phyloP scores from a whole-genome alignment of 805 yeast species.

The Priceomyces medius region DNA sequence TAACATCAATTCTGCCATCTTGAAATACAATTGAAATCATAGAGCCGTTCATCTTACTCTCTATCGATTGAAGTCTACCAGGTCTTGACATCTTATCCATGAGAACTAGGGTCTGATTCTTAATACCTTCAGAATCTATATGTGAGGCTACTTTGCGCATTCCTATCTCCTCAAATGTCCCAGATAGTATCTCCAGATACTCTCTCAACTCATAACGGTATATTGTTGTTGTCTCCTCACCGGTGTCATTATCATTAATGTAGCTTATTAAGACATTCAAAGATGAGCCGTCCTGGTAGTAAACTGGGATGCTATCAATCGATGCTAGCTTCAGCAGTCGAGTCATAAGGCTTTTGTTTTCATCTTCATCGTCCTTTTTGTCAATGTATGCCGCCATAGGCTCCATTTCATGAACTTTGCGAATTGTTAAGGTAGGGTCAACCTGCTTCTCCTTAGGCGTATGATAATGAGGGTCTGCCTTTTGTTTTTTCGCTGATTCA shows the following conservation, averaged over 20 bases:
- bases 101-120: slow-evolving; percentile 16
- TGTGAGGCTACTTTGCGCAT: slow-evolving; percentile 15
- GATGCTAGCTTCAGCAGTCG: slow-evolving; percentile 18
- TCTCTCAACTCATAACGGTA: slow-evolving; percentile 28
- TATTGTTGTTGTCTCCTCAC: slow-evolving; percentile 17
- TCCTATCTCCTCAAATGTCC: slow-evolving; percentile 33
- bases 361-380: slow-evolving; percentile 15
- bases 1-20: slow-evolving; percentile 46
- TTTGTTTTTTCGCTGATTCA: slow-evolving; percentile 46
- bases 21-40: slow-evolving; percentile 38
- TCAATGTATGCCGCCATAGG: slow-evolving; percentile 20
- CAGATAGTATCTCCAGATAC: slow-evolving; percentile 22
- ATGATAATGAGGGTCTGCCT: slow-evolving; percentile 47
- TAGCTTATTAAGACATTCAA: slow-evolving; percentile 49
- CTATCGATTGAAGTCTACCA: slow-evolving; percentile 28
- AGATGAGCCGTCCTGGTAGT: slow-evolving; percentile 38
- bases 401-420: slow-evolving; percentile 31
- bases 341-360: slow-evolving; percentile 15
- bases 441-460: slow-evolving; percentile 47
- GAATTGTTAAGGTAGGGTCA: slow-evolving; percentile 39
- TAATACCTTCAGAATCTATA: not conserved
- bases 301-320: slow-evolving; percentile 48
- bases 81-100: slow-evolving; percentile 28
- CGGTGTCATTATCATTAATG: slow-evolving; percentile 17
- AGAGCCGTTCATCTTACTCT: slow-evolving; percentile 38